Percentiles rank a stretch among this genome's conserved stretches.
Conservation (phyloP, 495 filamentous ascomycete genomes). For the Aspergillus nanangensis region DNA sequence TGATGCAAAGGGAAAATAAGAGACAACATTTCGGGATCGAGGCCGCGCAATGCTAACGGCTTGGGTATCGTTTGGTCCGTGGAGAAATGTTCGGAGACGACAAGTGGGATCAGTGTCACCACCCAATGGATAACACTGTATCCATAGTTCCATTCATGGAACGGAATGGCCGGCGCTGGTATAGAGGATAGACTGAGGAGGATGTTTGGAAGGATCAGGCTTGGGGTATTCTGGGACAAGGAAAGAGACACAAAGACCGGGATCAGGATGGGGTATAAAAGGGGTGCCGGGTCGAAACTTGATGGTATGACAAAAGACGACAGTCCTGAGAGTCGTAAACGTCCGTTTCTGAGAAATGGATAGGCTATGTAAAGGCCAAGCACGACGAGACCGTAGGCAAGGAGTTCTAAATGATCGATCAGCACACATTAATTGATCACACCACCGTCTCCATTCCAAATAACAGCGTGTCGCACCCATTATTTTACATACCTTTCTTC, state of each 20-base stretch:
- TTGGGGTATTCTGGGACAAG: conserved; percentile 52
- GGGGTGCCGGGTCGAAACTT: conserved; percentile 83
- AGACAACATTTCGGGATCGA: conserved; percentile 57
- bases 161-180: conserved; percentile 68
- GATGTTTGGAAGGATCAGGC: conserved; percentile 69
- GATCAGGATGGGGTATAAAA: conserved; percentile 78
- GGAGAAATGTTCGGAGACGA: conserved; percentile 43
- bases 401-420: conserved; percentile 40
- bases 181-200: conserved; percentile 75
- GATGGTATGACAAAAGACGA: conserved; percentile 54
- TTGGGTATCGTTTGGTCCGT: conserved; percentile 21
- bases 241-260: conserved; percentile 76
- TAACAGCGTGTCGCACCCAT: not conserved
- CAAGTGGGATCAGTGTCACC: conserved; percentile 58
- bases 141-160: conserved; percentile 45
- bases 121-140: conserved; percentile 68
- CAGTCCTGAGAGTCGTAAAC: conserved; percentile 21
- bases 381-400: conserved; percentile 35
- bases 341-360: conserved; percentile 34
- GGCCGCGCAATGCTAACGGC: conserved; percentile 34
- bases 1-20: conserved; percentile 85
- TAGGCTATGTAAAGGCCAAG: conserved; percentile 42
- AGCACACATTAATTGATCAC: too few relatives aligned
- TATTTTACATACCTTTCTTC: conserved; percentile 34
- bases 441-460: not conserved